These are phyloP conservation scores for Chlorella vulgaris DNA, from an alignment of 139 green algal species.

Conservation along the genomic window DNA sequence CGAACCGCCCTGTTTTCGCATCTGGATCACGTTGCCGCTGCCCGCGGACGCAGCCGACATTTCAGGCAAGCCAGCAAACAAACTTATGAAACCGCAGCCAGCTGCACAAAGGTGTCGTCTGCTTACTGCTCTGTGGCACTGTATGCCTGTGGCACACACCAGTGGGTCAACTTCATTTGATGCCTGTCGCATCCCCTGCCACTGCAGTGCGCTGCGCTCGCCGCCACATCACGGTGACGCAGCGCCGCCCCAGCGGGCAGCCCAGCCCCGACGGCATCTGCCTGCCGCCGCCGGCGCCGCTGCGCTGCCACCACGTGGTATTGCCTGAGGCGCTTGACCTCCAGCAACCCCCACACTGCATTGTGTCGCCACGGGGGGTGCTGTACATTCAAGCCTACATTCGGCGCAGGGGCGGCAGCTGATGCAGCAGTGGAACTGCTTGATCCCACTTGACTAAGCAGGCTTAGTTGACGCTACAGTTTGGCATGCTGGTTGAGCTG, in stretches of 20 bases:
- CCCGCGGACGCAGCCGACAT: not conserved
- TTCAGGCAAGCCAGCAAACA: not conserved
- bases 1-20: not conserved
- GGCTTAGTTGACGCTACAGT: no score
- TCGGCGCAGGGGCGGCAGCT: not conserved
- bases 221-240: not conserved
- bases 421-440: no score
- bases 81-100: no score
- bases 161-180: not conserved
- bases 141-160: no score
- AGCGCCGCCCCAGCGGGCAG: not conserved
- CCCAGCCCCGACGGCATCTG: not conserved
- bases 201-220: not conserved
- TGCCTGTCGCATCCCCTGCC: not conserved
- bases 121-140: no score
- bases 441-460: no score
- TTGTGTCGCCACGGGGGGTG: not conserved
- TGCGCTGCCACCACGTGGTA: not conserved
- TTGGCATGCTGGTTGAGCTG: no score
- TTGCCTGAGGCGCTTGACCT: slow-evolving; percentile 1
- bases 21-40: not conserved
- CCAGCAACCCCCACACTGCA: not conserved
- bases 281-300: slow-evolving; percentile 4
- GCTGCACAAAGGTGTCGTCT: no score
- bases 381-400: slow-evolving; percentile 2